phyloP scores from a whole-genome alignment of 352 stramenopile species.

The Phytophthora aleatoria region DNA sequence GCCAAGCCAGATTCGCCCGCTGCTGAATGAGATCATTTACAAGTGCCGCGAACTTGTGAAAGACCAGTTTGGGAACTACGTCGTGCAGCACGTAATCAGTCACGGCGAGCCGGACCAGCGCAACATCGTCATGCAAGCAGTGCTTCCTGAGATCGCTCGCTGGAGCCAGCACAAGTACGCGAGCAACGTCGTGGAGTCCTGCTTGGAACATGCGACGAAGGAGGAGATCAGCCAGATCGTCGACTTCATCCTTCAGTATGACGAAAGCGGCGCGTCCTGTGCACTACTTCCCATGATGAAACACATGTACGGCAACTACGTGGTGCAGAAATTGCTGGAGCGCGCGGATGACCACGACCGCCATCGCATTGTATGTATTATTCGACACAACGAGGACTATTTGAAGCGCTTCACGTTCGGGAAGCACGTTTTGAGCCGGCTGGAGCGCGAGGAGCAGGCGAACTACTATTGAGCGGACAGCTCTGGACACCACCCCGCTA shows the following conservation, averaged over 20 bases:
- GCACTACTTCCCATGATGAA: slow-evolving; percentile 94
- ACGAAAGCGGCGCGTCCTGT: slow-evolving; percentile 73
- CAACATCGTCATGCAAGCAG: slow-evolving; percentile 80
- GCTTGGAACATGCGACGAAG: slow-evolving; percentile 87
- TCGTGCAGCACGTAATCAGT: slow-evolving; percentile 98
- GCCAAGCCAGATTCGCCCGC: slow-evolving; percentile 88
- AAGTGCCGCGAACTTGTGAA: slow-evolving; percentile 88
- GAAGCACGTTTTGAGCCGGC: slow-evolving; percentile 90
- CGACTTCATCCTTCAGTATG: slow-evolving; percentile 75
- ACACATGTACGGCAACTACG: slow-evolving; percentile 97
- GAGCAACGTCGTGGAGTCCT: slow-evolving; percentile 96
- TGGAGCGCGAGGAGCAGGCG: slow-evolving; percentile 40
- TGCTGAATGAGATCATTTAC: slow-evolving; percentile 94
- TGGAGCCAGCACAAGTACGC: slow-evolving; percentile 96
- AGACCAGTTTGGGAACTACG: slow-evolving; percentile 99
- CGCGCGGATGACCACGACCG: slow-evolving; percentile 86
- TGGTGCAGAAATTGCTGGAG: slow-evolving; percentile 96
- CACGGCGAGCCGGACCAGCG: slow-evolving; percentile 90
- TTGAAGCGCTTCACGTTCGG: slow-evolving; percentile 93
- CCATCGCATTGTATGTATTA: slow-evolving; percentile 89
- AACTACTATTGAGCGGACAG: slow-evolving; percentile 40
- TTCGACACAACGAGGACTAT: slow-evolving; percentile 90
- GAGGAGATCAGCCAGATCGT: slow-evolving; percentile 84
- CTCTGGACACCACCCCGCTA: slow-evolving; percentile 14
- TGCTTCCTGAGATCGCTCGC: slow-evolving; percentile 87